Percentiles rank a stretch among this genome's conserved stretches.
Conservation (phyloP, 805 yeast species). For the Lipomyces chichibuensis region DNA sequence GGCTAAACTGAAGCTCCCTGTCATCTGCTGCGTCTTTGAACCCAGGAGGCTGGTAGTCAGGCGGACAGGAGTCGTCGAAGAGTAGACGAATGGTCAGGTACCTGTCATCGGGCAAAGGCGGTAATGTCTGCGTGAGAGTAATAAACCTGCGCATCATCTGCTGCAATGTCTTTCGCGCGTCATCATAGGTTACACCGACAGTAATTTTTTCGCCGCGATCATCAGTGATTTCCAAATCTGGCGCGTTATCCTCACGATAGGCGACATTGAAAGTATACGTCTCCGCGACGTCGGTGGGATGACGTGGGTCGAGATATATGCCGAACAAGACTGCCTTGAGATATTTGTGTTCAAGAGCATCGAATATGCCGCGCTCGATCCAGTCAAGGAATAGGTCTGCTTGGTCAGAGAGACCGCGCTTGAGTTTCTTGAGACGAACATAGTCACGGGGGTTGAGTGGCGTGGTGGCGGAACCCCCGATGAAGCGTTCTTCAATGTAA, state of each 20-base stretch:
- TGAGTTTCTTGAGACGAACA: conserved; percentile 54
- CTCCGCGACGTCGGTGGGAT: conserved; percentile 53
- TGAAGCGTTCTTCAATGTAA: conserved; percentile 55
- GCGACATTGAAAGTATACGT: conserved; percentile 55
- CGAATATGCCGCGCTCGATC: conserved; percentile 56
- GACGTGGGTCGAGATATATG: conserved; percentile 49
- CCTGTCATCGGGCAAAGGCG: conserved; percentile 54
- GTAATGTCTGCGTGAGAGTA: conserved; percentile 57
- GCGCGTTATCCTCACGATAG: conserved; percentile 43
- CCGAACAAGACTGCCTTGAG: conserved; percentile 53
- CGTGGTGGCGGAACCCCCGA: conserved; percentile 43
- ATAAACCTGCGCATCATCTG: conserved; percentile 57
- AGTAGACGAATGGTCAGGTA: conserved; percentile 54
- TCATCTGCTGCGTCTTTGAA: conserved; percentile 49
- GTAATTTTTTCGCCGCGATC: conserved; percentile 39
- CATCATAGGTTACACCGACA: conserved; percentile 35
- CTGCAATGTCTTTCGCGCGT: conserved; percentile 52
- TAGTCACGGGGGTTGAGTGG: conserved; percentile 42
- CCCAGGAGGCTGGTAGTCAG: conserved; percentile 54
- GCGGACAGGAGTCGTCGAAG: conserved; percentile 54
- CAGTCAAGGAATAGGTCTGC: conserved; percentile 57
- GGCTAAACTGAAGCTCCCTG: conserved; percentile 17
- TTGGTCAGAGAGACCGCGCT: conserved; percentile 51
- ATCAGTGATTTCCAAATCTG: conserved; percentile 35
- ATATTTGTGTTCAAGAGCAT: conserved; percentile 50